Evolutionary conservation across 2,329 filamentous ascomycete genomes (phyloP), one percentile per base, ranked within the genome.

Genomic region (Monascus ruber): DNA sequence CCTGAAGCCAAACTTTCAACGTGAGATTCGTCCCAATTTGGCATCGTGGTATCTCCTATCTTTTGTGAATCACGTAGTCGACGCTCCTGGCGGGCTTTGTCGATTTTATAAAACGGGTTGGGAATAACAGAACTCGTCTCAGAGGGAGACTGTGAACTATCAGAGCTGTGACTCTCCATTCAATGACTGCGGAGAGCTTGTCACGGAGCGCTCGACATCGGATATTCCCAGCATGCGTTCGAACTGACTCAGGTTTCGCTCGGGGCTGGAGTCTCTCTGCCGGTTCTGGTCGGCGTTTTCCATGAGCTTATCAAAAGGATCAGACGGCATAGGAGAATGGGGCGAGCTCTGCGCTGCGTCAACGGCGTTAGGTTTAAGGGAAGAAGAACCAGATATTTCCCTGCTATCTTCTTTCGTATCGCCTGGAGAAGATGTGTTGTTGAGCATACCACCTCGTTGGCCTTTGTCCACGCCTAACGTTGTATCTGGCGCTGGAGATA

Each of bases 61-160:
- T 42, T 25, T 8, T 39, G 29, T 24, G 43, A 39, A 6, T 24
- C 26, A n/a, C 34, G 44, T 9, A 24, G 28, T 32, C 34, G 8
- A 28, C 33, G 27, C 5, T 25, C 24, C 34, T 49, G 48, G 24
- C 45, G 39, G 8, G 44, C 45, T 35, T 47, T 49, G 36, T 56
- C 55, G 9, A 50, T 43, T 29, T 59, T 49, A 36, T 53, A 58
- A 37, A 60, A 60, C 5, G 58, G 58, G 42, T 60, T 59, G 2
- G 51, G 50, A 5, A 60, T 50, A 5, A 43, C 33, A n/a, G n/a
- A n/a, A 9, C 40, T 41, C 4, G 49, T 51, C 34, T 43, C 37
- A 24, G 39, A 34, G 9, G 35, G n/a, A 28, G 38, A 44, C 25
- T 5, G n/a, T 1, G 47, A 48, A 17, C 26, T 26, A 7, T 41